Evolutionary conservation across 148 eudicot species (phyloP), one percentile per base, ranked within the genome.

Genomic region (Chenopodium berlandieri): DNA sequence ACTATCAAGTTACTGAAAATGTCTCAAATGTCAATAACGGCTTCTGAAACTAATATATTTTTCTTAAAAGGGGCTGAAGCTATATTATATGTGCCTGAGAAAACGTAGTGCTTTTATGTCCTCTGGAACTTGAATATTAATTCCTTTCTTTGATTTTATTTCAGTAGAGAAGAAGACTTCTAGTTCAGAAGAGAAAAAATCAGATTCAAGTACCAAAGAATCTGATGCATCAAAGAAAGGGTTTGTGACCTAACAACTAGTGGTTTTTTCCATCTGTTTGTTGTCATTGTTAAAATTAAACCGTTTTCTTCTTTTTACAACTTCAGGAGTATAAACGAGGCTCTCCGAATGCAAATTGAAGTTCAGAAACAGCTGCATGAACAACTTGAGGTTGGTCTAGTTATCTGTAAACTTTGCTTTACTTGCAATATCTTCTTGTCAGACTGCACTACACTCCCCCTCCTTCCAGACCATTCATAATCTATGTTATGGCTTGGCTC

Each of bases 361-460:
- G 89, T 87, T 75, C 89, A 87, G 78, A 87, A 84, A 63, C 89
- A 87, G 82, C 82, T 87, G 76, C 89, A 84, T 58, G 89, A 87
- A 69, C 89, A 87, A 77, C 89, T 87, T 74, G 89, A 87, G 89
- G 89, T 87, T 66, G 25, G 25, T 48, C 40, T 66, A 23, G 19
- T 65, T 70, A 34, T n/a, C 71, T 0, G 0, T 73, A 20, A 56
- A 56, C 62, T 56, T 56, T 56, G 7, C 75, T 22, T 32, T 72
- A 27, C 0, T 44, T 2, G 11, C 31, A 72, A 22, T 72, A 72
- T 68, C 40, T 31, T 71, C 48, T 68, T 37, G 17, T 69, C 44
- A 40, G 74, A 11, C 27, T 37, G 25, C 8, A 71, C 74, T 1
- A 7, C 25, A 22, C 50, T 2, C 66, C 66, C 10, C 66, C 66